Evolutionary conservation across 2,329 filamentous ascomycete species (phyloP).

Genomic region (Pseudocercospora macadamiae): DNA sequence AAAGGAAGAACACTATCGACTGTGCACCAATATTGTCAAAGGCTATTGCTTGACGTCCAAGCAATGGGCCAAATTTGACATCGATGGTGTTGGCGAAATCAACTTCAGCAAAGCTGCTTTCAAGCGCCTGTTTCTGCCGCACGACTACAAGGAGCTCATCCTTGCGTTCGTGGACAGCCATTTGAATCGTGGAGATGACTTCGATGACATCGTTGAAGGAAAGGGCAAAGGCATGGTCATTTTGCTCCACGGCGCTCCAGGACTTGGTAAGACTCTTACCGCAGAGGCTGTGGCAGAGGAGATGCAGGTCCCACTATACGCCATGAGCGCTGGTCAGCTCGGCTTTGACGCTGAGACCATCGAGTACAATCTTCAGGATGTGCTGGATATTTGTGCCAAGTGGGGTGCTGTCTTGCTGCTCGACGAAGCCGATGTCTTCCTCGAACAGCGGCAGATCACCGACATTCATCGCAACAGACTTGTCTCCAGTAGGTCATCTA

Average conservation of each 20-base stretch:
- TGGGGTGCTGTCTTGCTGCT: conserved; percentile 60
- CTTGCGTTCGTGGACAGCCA: conserved; percentile 21
- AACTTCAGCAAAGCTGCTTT: conserved; percentile 38
- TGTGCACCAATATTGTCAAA: conserved; percentile 36
- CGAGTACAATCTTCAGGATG: conserved; percentile 20
- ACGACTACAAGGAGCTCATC: conserved; percentile 23
- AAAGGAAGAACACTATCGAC: conserved; percentile 12
- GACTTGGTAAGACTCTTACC: conserved; percentile 41
- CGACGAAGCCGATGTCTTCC: conserved; percentile 64
- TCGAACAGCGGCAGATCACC: conserved; percentile 52
- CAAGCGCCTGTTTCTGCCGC: conserved; percentile 34
- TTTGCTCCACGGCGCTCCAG: conserved; percentile 41
- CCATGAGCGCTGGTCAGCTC: conserved; percentile 25
- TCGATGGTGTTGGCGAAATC: conserved; percentile 35
- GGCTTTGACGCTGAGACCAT: conserved; percentile 21
- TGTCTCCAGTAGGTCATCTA: conserved; percentile 37
- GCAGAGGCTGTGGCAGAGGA: conserved; percentile 37
- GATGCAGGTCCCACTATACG: conserved; percentile 47
- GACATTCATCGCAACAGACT: conserved; percentile 41
- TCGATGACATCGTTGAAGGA: conserved; percentile 40
- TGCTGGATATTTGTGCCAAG: conserved; percentile 52
- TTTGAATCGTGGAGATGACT: conserved; percentile 17
- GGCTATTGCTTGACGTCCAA: conserved; percentile 41
- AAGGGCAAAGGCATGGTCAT: conserved; percentile 41
- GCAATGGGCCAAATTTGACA: conserved; percentile 35